Percentiles rank a stretch among this genome's conserved stretches.
Conservation (phyloP, 2,329 filamentous ascomycete species). For the Coniosporium tulheliwenetii region DNA sequence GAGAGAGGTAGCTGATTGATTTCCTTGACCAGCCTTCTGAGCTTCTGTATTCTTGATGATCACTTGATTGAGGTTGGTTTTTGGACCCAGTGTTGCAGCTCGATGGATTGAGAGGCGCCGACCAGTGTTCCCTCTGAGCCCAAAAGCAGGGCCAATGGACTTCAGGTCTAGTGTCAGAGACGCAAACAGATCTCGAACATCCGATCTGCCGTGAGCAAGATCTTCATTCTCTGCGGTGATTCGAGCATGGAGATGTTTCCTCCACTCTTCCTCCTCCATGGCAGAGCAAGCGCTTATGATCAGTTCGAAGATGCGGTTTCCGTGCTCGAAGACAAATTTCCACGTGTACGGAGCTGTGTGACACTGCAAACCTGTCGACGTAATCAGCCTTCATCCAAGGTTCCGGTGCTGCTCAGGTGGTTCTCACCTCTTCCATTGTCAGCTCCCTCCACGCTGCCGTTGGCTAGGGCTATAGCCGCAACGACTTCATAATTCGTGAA, state of each 20-base stretch:
- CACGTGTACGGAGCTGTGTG: conserved; percentile 76
- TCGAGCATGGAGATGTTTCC: conserved; percentile 43
- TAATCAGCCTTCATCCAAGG: neutral
- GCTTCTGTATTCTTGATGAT: conserved; percentile 76
- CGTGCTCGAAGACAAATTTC: conserved; percentile 75
- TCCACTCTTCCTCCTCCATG: conserved; percentile 70
- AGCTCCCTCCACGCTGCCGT: conserved; percentile 50
- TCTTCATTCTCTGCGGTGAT: conserved; percentile 35
- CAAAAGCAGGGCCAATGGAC: conserved; percentile 59
- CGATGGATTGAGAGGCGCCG: conserved; percentile 65
- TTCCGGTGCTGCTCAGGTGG: neutral
- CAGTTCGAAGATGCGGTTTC: conserved; percentile 65
- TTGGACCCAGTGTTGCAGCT: conserved; percentile 56
- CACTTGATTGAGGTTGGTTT: conserved; percentile 54
- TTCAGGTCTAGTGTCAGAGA: conserved; percentile 57
- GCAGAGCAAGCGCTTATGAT: conserved; percentile 75
- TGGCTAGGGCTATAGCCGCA: conserved; percentile 54
- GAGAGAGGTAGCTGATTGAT: conserved; percentile 25
- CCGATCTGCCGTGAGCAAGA: conserved; percentile 31
- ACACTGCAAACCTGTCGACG: conserved; percentile 60
- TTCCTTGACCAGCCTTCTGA: conserved; percentile 38
- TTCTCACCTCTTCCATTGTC: conserved; percentile 56
- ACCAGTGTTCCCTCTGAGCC: conserved; percentile 42
- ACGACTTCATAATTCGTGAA: conserved; percentile 56
- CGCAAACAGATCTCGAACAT: conserved; percentile 37